These are phyloP conservation scores for Yamadazyma philogaea DNA, from an alignment of 805 yeast genomes.

Conservation along the genomic window DNA sequence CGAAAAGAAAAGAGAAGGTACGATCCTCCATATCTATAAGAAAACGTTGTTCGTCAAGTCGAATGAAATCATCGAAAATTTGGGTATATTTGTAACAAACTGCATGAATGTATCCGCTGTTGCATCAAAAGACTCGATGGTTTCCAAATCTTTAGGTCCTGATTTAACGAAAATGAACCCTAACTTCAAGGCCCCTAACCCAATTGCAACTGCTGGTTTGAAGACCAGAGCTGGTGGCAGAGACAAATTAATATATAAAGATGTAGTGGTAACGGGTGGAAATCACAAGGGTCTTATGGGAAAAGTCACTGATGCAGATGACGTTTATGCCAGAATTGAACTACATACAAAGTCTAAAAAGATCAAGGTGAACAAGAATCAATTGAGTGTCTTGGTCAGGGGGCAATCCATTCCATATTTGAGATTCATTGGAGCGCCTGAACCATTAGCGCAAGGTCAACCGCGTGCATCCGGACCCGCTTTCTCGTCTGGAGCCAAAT, in stretches of 20 bases:
- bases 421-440: conserved; percentile 61
- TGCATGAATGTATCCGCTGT: conserved; percentile 76
- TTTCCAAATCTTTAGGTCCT: conserved; percentile 51
- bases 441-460: conserved; percentile 16
- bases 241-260: conserved; percentile 76
- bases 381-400: conserved; percentile 66
- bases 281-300: conserved; percentile 95
- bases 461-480: conserved; percentile 16
- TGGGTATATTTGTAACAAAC: conserved; percentile 85
- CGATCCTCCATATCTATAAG: conserved; percentile 80
- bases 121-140: conserved; percentile 75
- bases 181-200: conserved; percentile 57
- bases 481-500: conserved; percentile 42
- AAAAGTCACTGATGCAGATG: conserved; percentile 89
- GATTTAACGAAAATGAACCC: conserved; percentile 91
- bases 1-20: conserved; percentile 80
- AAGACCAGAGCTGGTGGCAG: conserved; percentile 63
- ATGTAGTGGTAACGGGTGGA: conserved; percentile 83
- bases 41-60: conserved; percentile 76
- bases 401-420: conserved; percentile 75
- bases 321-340: conserved; percentile 87
- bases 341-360: conserved; percentile 89
- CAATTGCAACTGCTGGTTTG: conserved; percentile 40
- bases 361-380: conserved; percentile 76
- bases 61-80: conserved; percentile 74